Conservation (phyloP, 257 asterid species). For the Scutellaria baicalensis region DNA sequence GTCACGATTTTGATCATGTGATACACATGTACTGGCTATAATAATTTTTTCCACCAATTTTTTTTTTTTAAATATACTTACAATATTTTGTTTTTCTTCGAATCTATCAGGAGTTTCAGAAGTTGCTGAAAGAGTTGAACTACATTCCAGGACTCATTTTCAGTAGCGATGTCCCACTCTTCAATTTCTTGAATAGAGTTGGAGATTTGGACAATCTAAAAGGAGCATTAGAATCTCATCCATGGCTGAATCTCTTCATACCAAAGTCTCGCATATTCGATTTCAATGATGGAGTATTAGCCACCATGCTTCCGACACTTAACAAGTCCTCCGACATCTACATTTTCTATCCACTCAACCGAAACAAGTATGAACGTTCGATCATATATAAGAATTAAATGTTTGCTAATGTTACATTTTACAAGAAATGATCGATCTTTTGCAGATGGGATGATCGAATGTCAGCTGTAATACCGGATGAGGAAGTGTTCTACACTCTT, state of each 20-base stretch:
- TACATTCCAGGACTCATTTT: slow-evolving; percentile 18
- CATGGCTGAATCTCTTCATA: slow-evolving; percentile 76
- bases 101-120: slow-evolving; percentile 36
- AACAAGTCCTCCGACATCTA: slow-evolving; percentile 31
- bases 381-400: too few relatives aligned
- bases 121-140: slow-evolving; percentile 18
- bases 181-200: slow-evolving; percentile 27
- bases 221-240: slow-evolving; percentile 50
- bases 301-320: slow-evolving; percentile 39
- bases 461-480: slow-evolving; percentile 35
- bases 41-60: too few relatives aligned
- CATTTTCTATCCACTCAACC: slow-evolving; percentile 57
- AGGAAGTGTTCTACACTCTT: slow-evolving; percentile 34
- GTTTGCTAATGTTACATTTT: too few relatives aligned
- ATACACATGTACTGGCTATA: too few relatives aligned
- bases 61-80: too few relatives aligned
- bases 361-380: slow-evolving; percentile 44
- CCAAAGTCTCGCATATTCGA: slow-evolving; percentile 56
- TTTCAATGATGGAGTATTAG: slow-evolving; percentile 52
- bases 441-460: slow-evolving; percentile 31
- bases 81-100: too few relatives aligned
- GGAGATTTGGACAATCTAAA: slow-evolving; percentile 2
- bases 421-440: too few relatives aligned
- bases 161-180: slow-evolving; percentile 10
- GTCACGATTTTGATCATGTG: too few relatives aligned